Evolutionary conservation across 83 land plant species (phyloP), one percentile per base, ranked within the genome.

Genomic region (Diphasiastrum complanatum): DNA sequence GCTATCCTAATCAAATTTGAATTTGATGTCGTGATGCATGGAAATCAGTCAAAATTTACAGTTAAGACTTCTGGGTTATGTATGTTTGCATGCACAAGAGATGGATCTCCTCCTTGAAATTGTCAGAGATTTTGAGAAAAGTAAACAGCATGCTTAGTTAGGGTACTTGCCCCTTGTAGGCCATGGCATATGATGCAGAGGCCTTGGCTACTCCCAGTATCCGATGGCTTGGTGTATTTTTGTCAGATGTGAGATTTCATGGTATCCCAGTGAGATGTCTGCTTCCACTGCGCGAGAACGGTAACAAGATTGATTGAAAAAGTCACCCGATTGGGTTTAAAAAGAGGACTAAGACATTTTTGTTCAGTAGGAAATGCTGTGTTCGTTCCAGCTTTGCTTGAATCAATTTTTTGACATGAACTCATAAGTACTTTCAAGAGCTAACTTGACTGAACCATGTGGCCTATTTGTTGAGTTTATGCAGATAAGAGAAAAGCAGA

Each of bases 111-210:
- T n/a, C n/a, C n/a, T n/a, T n/a, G n/a, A n/a, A n/a, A n/a, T n/a
- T n/a, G n/a, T n/a, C n/a, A n/a, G n/a, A n/a, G n/a, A n/a, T n/a
- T n/a, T n/a, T n/a, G n/a, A n/a, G n/a, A n/a, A n/a, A n/a, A n/a
- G n/a, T n/a, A n/a, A n/a, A n/a, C n/a, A 30, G 23, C 19, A 8
- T 47, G 6, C 23, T 5, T 16, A 47, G 4, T 18, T 4, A 5
- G 51, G 5, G 5, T 18, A 18, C 16, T 5, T 8, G 19, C 51
- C 30, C 55, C 25, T 5, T 23, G 1, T 10, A 72, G 75, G 57
- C 70, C 26, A 72, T 72, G 75, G 75, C 75, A 1, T 72, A 72
- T 35, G 75, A 72, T 72, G 75, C 75, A 2, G 64, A 65, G 43
- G 57, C 38, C 23, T 60, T 72, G 54, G 75, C 70, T n/a, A 68